Evolutionary conservation across 257 asterid genomes (phyloP).

Genomic region (Nicotiana otophora): DNA sequence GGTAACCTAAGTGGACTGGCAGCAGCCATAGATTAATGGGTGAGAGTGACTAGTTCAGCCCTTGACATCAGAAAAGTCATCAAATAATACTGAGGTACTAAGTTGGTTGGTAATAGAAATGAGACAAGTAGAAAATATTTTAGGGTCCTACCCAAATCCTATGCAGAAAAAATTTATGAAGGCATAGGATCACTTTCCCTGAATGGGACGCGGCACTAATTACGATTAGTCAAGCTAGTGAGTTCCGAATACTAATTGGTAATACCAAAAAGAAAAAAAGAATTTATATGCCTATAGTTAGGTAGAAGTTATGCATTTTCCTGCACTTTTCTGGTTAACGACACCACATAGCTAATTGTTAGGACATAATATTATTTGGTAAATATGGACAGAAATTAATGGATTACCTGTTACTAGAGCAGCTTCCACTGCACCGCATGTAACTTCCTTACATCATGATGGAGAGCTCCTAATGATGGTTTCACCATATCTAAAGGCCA

Average conservation of each 20-base stretch:
- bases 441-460: not conserved
- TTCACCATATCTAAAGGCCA: not conserved
- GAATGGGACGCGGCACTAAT: not conserved
- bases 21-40: not conserved
- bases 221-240: too few relatives aligned
- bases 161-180: not conserved
- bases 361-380: not conserved
- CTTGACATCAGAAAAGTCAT: too few relatives aligned
- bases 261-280: too few relatives aligned
- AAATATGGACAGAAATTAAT: not conserved
- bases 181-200: not conserved
- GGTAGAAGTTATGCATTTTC: not conserved
- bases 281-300: not conserved
- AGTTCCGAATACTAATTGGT: too few relatives aligned
- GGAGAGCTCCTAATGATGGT: not conserved
- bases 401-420: not conserved
- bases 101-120: too few relatives aligned
- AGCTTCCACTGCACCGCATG: not conserved
- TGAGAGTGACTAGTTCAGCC: not conserved
- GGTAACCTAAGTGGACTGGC: not conserved
- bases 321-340: not conserved
- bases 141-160: too few relatives aligned
- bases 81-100: too few relatives aligned
- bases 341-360: not conserved
- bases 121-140: too few relatives aligned